A percentile compares a stretch with the other conserved stretches of the same genome.
Evolutionary conservation across 2,329 filamentous ascomycete species (phyloP).

Genomic region (Fusarium albosuccineum): DNA sequence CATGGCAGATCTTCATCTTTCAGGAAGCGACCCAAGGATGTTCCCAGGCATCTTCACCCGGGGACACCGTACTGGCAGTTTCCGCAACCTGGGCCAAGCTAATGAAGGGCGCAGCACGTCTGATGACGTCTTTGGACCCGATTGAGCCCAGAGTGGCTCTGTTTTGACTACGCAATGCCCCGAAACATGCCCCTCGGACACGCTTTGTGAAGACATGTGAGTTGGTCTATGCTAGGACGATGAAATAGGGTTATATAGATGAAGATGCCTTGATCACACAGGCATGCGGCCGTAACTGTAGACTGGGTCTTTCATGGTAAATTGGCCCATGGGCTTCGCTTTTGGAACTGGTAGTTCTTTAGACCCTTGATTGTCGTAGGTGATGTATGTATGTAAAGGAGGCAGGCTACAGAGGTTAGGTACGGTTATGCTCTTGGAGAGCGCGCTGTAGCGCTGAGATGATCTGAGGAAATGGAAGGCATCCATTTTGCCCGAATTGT

Average conservation of each 20-base stretch:
- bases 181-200: constrained; percentile 3
- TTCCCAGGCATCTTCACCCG: constrained; percentile 78
- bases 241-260: constrained; percentile 4
- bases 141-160: constrained; percentile 10
- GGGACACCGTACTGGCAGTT: constrained; percentile 59
- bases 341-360: background rate
- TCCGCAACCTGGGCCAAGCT: constrained; percentile 47
- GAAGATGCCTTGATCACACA: background rate
- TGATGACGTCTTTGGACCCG: constrained; percentile 36
- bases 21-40: constrained; percentile 74
- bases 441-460: background rate
- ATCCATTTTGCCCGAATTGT: background rate
- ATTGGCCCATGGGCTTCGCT: background rate
- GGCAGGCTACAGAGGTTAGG: background rate
- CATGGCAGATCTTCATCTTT: constrained; percentile 61
- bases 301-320: constrained; percentile 6
- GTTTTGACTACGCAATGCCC: background rate
- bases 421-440: background rate
- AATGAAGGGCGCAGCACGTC: constrained; percentile 38
- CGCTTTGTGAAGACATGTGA: constrained; percentile 1
- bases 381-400: background rate
- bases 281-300: constrained; percentile 5
- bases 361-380: background rate
- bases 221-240: constrained; percentile 1
- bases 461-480: background rate